phyloP scores from a whole-genome alignment of 805 yeast species.

The Saccharomycopsis sp. region DNA sequence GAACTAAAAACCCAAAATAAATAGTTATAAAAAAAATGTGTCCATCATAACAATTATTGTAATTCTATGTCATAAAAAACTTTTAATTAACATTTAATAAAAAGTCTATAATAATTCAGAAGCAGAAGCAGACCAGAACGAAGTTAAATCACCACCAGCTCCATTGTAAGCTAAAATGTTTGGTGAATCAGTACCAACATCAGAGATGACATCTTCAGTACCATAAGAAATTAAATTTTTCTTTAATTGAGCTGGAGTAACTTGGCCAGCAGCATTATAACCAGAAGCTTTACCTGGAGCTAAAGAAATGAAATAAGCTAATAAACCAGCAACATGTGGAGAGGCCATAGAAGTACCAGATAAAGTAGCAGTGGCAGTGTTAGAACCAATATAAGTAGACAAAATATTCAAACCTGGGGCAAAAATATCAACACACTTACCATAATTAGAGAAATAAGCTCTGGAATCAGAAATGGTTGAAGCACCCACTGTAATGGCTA shows the following conservation, averaged over 20 bases:
- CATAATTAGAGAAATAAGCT: conserved; percentile 93
- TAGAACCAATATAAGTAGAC: conserved; percentile 75
- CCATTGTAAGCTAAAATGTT: conserved; percentile 72
- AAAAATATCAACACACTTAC: conserved; percentile 90
- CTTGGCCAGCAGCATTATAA: conserved; percentile 32
- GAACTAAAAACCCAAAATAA: no score
- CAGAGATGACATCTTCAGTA: conserved; percentile 47
- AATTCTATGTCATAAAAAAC: no score
- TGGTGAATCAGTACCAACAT: conserved; percentile 66
- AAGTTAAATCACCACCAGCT: conserved; percentile 61
- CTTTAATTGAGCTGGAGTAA: conserved; percentile 68
- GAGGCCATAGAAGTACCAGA: conserved; percentile 99
- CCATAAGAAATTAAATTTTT: conserved; percentile 63
- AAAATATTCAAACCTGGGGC: conserved; percentile 91
- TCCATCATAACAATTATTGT: no score
- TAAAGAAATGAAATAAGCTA: conserved; percentile 79
- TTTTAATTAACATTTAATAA: no score
- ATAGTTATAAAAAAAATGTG: no score
- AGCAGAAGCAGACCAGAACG: no score
- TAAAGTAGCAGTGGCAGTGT: conserved; percentile 65
- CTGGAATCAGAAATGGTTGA: conserved; percentile 79
- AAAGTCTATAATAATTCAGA: no score
- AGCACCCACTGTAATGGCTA: conserved; percentile 91
- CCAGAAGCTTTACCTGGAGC: conserved; percentile 67
- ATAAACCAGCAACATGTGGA: conserved; percentile 89